These are phyloP conservation scores for Colletotrichum phormii DNA, from an alignment of 2,329 filamentous ascomycete genomes.

Conservation along the genomic window DNA sequence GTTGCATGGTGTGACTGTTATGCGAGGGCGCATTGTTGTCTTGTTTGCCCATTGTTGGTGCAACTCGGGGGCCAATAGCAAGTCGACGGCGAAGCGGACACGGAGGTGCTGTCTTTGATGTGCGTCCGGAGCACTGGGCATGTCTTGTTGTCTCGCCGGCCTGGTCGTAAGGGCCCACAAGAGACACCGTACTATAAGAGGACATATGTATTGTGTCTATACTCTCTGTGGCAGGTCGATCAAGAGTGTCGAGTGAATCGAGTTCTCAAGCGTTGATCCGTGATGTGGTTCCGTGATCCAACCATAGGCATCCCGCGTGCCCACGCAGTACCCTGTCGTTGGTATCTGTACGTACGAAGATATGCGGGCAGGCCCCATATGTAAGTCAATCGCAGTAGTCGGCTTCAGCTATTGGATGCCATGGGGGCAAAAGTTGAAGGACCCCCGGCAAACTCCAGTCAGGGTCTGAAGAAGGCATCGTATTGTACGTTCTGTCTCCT, in stretches of 20 bases:
- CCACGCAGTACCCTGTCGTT: constrained; percentile 20
- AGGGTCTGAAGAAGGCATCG: constrained; percentile 11
- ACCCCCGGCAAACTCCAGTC: constrained; percentile 15
- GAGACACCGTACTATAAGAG: background rate
- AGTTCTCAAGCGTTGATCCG: constrained; percentile 4
- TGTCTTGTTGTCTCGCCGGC: constrained; percentile 10
- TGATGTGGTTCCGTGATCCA: constrained; percentile 13
- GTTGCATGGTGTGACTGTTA: constrained; percentile 7
- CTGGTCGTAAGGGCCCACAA: constrained; percentile 20
- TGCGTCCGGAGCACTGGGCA: background rate
- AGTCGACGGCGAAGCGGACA: background rate
- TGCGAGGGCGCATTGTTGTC: constrained; percentile 15
- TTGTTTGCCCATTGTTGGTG: constrained; percentile 26
- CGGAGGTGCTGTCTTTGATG: background rate
- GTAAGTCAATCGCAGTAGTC: constrained; percentile 34
- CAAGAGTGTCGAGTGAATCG: background rate
- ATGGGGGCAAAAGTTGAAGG: background rate
- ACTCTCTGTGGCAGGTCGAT: constrained; percentile 15
- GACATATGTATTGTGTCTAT: constrained; percentile 8
- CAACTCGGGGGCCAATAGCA: background rate
- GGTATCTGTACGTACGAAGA: constrained; percentile 24
- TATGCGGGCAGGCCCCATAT: constrained; percentile 29
- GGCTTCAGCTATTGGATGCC: background rate
- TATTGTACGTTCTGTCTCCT: background rate
- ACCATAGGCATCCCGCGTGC: constrained; percentile 11